Evolutionary conservation across 129 eudicot genomes (phyloP).

Genomic region (Flaveria bidentis): DNA sequence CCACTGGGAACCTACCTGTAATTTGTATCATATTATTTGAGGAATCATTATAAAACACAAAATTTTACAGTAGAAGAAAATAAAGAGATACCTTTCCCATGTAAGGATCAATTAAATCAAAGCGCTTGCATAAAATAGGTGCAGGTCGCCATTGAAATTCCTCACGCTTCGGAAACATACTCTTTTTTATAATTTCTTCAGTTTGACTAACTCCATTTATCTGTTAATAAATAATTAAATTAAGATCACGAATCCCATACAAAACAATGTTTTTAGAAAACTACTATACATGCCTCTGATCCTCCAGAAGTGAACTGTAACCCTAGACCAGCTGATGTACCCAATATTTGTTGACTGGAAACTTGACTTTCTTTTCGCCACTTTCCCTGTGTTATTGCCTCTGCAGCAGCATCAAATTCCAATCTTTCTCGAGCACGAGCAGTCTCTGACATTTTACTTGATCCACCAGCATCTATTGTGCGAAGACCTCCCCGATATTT

Average conservation of each 20-base stretch:
- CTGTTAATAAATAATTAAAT: slow-evolving; percentile 33
- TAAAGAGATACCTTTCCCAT: slow-evolving; percentile 75
- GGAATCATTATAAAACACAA: not conserved
- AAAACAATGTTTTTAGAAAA: not conserved
- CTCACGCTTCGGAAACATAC: slow-evolving; percentile 76
- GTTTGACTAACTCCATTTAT: slow-evolving; percentile 38
- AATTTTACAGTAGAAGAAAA: slow-evolving; percentile 7
- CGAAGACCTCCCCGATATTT: slow-evolving; percentile 94
- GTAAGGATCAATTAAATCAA: slow-evolving; percentile 87
- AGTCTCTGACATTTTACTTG: slow-evolving; percentile 85
- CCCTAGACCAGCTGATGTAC: slow-evolving; percentile 48
- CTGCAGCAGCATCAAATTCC: slow-evolving; percentile 92
- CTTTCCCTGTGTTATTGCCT: slow-evolving; percentile 59
- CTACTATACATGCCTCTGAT: slow-evolving; percentile 53
- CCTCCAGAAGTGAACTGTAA: slow-evolving; percentile 87
- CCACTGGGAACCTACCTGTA: not conserved
- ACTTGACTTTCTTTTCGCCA: slow-evolving; percentile 55
- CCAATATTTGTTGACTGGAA: slow-evolving; percentile 52
- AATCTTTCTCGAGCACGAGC: slow-evolving; percentile 97
- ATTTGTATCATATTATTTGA: slow-evolving; percentile 8
- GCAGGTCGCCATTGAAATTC: slow-evolving; percentile 97
- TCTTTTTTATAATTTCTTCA: slow-evolving; percentile 49
- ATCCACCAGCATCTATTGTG: slow-evolving; percentile 72
- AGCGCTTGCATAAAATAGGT: slow-evolving; percentile 89
- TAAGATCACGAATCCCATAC: slow-evolving; percentile 4